Evolutionary conservation across 2,329 filamentous ascomycete species (phyloP), one percentile per base, ranked within the genome.

Genomic region (Pseudocercospora musae): DNA sequence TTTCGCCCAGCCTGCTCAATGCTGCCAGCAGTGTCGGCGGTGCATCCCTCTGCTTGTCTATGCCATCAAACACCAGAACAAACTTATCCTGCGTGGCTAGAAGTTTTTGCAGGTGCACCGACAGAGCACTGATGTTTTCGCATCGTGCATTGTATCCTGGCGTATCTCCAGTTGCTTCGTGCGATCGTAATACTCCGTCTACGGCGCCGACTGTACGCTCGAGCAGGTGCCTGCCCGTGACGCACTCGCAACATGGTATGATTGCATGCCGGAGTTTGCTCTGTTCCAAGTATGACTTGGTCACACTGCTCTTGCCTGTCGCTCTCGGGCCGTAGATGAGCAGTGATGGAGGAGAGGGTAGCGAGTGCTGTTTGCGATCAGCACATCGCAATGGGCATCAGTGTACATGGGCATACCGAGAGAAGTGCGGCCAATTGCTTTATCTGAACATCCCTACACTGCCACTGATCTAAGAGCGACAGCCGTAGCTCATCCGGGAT

Each of bases 271-370:
- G 78, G 15, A 88, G 71, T 7, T 68, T 68, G 10, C 84, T 78
- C 0, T 73, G 71, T 27, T 82, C 73, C 2, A 96, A 82, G 15
- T 92, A 82, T 2, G 83, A 81, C 60, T 82, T 81, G 3, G 89
- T 81, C 56, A 96, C 83, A 53, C 85, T 85, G 31, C 87, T 91
- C 78, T 98, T 98, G 44, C 92, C 94, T 0, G 93, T 96, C 1
- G 92, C 89, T 71, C 93, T 88, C 29, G 92, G 86, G 56, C 95
- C 95, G 75, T 98, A 88, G 54, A 96, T 77, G 21, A 97, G 87
- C 10, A 97, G 76, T 63, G 90, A 90, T 10, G 86, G 81, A 60
- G 89, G 90, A 60, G 86, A 88, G 29, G 90, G 88, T n/a, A 88
- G 82, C 52, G 79, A 76, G 21, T 87, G 84, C 86, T 91, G 72